Evolutionary conservation across 2,329 filamentous ascomycete genomes (phyloP), one percentile per base, ranked within the genome.

Genomic region (Neopestalotiopsis sp.): DNA sequence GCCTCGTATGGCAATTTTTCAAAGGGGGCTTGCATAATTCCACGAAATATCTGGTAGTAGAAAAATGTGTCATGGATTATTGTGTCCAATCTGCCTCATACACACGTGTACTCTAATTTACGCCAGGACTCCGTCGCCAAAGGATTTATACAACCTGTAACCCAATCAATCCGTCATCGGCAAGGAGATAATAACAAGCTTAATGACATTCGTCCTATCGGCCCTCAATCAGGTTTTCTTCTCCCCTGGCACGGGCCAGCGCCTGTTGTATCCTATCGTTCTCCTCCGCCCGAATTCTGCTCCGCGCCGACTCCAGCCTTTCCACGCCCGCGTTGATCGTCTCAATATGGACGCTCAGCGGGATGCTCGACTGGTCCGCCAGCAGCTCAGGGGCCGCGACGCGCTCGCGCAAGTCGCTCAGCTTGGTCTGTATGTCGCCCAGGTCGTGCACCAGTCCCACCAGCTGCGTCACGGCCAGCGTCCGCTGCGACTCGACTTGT

Each of bases 291-390:
- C 87, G 82, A 20, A 89, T 87, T 70, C 88, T 86, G 57, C 87
- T 85, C 69, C 92, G 84, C 61, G 90, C 89, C 28, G 82, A 80
- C 77, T 93, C 90, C 70, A 96, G 81, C 71, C 93, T 85, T 78
- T 94, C 91, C 1, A 95, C 89, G 0, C 92, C 91, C 63, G 89
- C 83, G 68, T 92, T 86, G 70, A 96, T 94, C 68, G 89, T 90
- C 73, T 94, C 90, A 56, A 96, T 90, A 76, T 96, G 92, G 57
- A 94, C 90, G 65, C 87, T 86, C 4, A 96, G 81, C 2, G 92
- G 92, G 10, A 94, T 84, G 34, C 84, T 81, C 3, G 80, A 78
- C 42, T 68, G 81, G 32, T 83, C 85, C 1, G 85, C 86, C 12
- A 90, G 74, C 10, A 91, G 78, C 71, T 90, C 90, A 0, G 93